phyloP scores from a whole-genome alignment of 163 green algal species.

The Scenedesmus sp. region DNA sequence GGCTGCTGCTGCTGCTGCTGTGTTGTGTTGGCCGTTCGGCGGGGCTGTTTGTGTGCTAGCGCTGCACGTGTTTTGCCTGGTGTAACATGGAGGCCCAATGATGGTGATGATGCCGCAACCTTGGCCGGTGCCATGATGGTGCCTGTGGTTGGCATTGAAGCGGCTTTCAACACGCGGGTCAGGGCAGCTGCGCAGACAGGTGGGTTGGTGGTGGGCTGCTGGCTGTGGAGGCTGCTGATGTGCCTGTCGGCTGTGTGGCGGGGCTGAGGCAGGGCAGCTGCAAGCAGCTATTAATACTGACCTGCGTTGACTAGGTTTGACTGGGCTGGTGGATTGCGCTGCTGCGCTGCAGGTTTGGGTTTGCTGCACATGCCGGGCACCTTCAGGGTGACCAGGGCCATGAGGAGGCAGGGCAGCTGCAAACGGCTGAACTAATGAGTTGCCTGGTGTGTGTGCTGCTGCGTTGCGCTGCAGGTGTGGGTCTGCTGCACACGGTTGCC shows the following conservation, averaged over 20 bases:
- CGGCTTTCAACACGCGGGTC: conserved; percentile 21
- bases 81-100: conserved; percentile 14
- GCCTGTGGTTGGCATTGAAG: conserved; percentile 41
- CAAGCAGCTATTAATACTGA: too few relatives aligned
- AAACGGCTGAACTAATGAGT: too few relatives aligned
- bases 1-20: not conserved
- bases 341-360: too few relatives aligned
- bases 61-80: not conserved
- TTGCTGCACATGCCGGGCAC: too few relatives aligned
- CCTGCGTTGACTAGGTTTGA: too few relatives aligned
- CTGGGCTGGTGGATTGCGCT: too few relatives aligned
- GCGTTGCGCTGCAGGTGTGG: not conserved
- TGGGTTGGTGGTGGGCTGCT: not conserved
- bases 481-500: not conserved
- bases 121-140: conserved; percentile 34
- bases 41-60: too few relatives aligned
- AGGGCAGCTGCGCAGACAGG: not conserved
- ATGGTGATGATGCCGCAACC: not conserved
- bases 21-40: not conserved
- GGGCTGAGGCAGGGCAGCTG: too few relatives aligned
- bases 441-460: too few relatives aligned
- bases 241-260: not conserved
- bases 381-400: too few relatives aligned
- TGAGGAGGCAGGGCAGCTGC: too few relatives aligned
- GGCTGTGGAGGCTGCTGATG: not conserved